These are phyloP conservation scores for Spathaspora passalidarum DNA, from an alignment of 805 yeast genomes.

Conservation along the genomic window DNA sequence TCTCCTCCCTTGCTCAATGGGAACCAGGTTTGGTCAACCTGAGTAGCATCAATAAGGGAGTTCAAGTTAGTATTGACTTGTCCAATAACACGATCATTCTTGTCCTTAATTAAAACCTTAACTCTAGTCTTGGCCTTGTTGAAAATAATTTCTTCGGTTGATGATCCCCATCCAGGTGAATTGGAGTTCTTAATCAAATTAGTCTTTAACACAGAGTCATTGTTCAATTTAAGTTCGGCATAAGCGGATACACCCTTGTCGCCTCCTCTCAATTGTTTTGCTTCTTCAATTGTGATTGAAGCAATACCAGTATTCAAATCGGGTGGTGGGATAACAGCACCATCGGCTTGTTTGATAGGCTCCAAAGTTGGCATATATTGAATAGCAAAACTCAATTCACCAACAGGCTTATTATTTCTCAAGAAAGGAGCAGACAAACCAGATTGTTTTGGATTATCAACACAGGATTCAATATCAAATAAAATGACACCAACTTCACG, in stretches of 20 bases:
- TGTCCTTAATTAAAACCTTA: conserved; percentile 59
- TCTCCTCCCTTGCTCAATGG: conserved; percentile 74
- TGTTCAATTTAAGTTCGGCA: conserved; percentile 69
- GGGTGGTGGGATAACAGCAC: conserved; percentile 81
- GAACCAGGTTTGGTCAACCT: conserved; percentile 76
- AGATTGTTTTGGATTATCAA: conserved; percentile 48
- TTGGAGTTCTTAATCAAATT: conserved; percentile 56
- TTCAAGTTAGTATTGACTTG: conserved; percentile 55
- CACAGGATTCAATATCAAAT: conserved; percentile 65
- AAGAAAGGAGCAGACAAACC: conserved; percentile 56
- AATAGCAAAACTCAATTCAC: conserved; percentile 66
- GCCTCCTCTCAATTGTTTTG: conserved; percentile 51
- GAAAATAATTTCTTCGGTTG: conserved; percentile 64
- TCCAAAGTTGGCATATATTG: conserved; percentile 74
- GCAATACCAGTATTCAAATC: conserved; percentile 93
- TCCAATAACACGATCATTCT: conserved; percentile 55
- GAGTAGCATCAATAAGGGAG: conserved; percentile 73
- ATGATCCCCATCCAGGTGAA: conserved; percentile 63
- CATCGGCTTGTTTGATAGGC: conserved; percentile 65
- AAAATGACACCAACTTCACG: conserved; percentile 75
- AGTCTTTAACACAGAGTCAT: conserved; percentile 58
- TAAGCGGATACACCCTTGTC: conserved; percentile 55
- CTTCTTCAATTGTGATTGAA: conserved; percentile 60
- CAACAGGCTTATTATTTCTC: conserved; percentile 82
- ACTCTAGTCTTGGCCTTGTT: conserved; percentile 72